phyloP scores from a whole-genome alignment of 306 rosid species.

The Vigna angularis region DNA sequence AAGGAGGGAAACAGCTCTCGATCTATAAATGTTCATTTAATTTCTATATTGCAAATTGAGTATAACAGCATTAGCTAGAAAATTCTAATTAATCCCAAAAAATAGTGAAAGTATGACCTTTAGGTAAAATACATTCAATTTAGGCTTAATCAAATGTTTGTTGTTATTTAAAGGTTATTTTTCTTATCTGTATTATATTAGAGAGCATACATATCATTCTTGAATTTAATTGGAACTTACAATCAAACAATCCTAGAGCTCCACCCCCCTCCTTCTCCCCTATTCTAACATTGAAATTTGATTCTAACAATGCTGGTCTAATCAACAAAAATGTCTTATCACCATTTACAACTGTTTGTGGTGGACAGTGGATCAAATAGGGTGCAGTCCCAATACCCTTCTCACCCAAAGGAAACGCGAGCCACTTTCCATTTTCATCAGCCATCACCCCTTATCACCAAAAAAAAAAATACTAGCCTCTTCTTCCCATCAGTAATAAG shows the following conservation, averaged over 20 bases:
- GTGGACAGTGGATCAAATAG: not conserved
- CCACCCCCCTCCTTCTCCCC: not conserved
- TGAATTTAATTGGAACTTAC: not conserved
- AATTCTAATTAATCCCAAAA: conserved; percentile 19
- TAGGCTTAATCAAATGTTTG: not conserved
- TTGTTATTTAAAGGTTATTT: not conserved
- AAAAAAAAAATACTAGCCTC: not conserved
- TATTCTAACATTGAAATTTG: no score
- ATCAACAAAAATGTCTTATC: not conserved
- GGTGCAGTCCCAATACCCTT: not conserved
- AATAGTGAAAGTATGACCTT: not conserved
- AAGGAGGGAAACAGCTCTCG: conserved; percentile 20
- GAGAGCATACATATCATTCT: not conserved
- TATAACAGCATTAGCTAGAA: conserved; percentile 2
- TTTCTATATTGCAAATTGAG: conserved; percentile 30
- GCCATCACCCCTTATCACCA: not conserved
- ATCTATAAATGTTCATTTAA: conserved; percentile 33
- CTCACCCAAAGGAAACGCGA: not conserved
- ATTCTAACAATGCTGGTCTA: not conserved
- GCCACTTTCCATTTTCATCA: not conserved
- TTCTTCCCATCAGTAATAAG: not conserved
- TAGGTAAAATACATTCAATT: conserved; percentile 13
- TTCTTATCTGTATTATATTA: no score
- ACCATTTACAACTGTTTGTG: not conserved
- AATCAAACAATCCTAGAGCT: not conserved